Base-by-base conservation (phyloP, 768 basidiomycete species). In the Tylopilus sp. region DNA sequence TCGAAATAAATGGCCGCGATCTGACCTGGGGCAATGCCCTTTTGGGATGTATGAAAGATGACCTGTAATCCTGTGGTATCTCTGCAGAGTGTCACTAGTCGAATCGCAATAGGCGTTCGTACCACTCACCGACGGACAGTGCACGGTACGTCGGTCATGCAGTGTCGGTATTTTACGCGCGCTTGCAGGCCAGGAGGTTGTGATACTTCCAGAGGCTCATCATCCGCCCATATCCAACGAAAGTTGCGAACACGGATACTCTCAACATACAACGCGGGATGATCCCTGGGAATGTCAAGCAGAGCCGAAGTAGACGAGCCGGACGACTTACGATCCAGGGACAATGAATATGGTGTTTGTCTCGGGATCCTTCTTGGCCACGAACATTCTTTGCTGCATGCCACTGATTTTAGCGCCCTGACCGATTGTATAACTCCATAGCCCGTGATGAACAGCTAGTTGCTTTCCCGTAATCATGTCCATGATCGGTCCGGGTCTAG, bases 391-490 rank as follows among this genome's bases (percentile, higher is more conserved):
- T 45, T 78, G 63, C 1, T 71, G 67, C 72, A 84, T 73, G 2
- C 92, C 90, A 2, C 71, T 64, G 21, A 96, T 66, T 41, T 80
- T 80, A 1, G 87, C 85, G 28, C 83, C 79, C 67, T 98, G 87
- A 3, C 95, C 95, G 41, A 97, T 78, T 1, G 94, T 96, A 62
- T 83, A 93, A 21, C 77, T 78, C 89, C 91, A 95, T 0, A 94
- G 69, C 0, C 95, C 95, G 2, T 74, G 53, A 63, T 98, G 95
- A 37, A 69, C 47, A 1, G 80, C 87, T 1, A 89, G 44, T 4
- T 71, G 66, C 33, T 77, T 72, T 6, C 86, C 86, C 1, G 79
- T 79, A 0, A 71, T 69, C 28, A 81, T 63, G 49, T 85, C 76
- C 40, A 89, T 67, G 12, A 97, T 84, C 4, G 78, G 76, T 0